Conservation (phyloP, 2,329 filamentous ascomycete species). For the Nothomitra cinnamomea region DNA sequence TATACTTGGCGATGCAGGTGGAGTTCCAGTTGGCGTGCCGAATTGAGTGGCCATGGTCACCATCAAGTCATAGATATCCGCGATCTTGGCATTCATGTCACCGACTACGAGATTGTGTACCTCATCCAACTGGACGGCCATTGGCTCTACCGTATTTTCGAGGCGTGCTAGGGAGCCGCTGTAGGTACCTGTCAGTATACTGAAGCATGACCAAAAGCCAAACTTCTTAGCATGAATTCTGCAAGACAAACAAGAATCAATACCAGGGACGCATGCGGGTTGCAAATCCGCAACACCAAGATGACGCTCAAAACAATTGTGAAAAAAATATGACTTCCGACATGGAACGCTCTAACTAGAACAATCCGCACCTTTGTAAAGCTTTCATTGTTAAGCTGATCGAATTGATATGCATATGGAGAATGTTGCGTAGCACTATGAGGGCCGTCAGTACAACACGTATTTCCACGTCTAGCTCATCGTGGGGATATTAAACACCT, state of each 20-base stretch:
- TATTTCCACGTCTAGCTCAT: too few relatives aligned
- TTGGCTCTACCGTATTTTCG: slow-evolving; percentile 17
- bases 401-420: slow-evolving; percentile 26
- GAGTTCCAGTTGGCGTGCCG: not conserved
- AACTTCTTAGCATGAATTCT: too few relatives aligned
- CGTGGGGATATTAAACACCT: too few relatives aligned
- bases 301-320: too few relatives aligned
- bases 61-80: slow-evolving; percentile 12
- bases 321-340: too few relatives aligned
- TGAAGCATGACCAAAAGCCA: too few relatives aligned
- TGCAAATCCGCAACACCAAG: too few relatives aligned
- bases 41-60: slow-evolving; percentile 3
- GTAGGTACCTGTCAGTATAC: not conserved
- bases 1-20: not conserved
- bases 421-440: slow-evolving; percentile 21
- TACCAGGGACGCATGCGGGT: too few relatives aligned
- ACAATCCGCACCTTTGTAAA: slow-evolving; percentile 24
- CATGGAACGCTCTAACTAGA: too few relatives aligned
- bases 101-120: slow-evolving; percentile 16
- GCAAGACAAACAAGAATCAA: too few relatives aligned
- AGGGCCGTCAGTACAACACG: not conserved
- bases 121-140: slow-evolving; percentile 17
- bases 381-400: slow-evolving; percentile 25
- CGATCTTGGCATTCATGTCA: slow-evolving; percentile 15
- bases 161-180: slow-evolving; percentile 21